These are phyloP conservation scores for Begonia masoniana DNA, from an alignment of 306 rosid genomes.

Conservation along the genomic window DNA sequence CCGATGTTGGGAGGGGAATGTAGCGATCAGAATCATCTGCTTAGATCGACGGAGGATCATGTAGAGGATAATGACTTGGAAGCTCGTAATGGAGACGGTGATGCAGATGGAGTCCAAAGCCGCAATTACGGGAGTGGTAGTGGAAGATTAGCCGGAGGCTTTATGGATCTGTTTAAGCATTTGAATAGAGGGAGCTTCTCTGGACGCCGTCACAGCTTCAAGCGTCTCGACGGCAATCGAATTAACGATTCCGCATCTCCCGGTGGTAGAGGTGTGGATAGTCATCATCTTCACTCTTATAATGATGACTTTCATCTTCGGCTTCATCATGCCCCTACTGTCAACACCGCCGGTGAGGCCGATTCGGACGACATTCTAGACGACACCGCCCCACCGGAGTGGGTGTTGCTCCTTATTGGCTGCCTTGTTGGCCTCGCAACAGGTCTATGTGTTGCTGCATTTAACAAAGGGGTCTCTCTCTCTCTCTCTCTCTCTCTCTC, in stretches of 20 bases:
- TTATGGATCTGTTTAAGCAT: conserved; percentile 47
- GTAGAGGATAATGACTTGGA: conserved; percentile 33
- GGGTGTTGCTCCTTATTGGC: conserved; percentile 86
- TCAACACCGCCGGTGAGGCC: conserved; percentile 13
- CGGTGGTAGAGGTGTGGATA: no score
- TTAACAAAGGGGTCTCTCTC: conserved; percentile 66
- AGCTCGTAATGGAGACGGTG: conserved; percentile 20
- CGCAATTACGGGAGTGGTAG: neutral
- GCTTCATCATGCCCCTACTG: conserved; percentile 18
- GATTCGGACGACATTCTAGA: conserved; percentile 43
- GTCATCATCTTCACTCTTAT: neutral
- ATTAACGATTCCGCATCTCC: conserved; percentile 9
- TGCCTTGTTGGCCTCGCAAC: conserved; percentile 94
- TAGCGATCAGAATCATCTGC: conserved; percentile 46
- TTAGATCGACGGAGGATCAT: conserved; percentile 18
- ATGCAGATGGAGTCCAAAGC: neutral
- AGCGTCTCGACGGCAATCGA: conserved; percentile 26
- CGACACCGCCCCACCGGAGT: conserved; percentile 92
- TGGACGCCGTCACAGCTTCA: conserved; percentile 52
- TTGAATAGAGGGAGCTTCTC: conserved; percentile 39
- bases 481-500: no score
- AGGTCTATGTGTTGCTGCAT: conserved; percentile 86
- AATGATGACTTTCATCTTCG: conserved; percentile 5
- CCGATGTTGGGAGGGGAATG: conserved; percentile 28
- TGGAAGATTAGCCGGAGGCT: conserved; percentile 18